Conservation (phyloP, 768 basidiomycete species). For the Porphyrellus cyaneotinctus region DNA sequence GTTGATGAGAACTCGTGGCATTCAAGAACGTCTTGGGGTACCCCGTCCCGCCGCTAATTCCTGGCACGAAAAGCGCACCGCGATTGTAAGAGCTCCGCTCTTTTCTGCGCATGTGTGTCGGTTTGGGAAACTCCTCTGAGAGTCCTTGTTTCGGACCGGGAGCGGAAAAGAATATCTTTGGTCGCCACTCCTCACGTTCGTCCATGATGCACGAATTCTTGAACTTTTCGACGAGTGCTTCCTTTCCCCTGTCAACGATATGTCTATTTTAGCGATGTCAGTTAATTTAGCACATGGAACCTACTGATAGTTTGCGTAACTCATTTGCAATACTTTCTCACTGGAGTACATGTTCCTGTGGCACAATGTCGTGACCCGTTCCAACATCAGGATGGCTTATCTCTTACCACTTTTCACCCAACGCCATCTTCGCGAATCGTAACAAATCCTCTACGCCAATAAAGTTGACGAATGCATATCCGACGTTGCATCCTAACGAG, state of each 20-base stretch:
- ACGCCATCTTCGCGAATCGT: constrained; percentile 63
- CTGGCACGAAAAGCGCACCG: constrained; percentile 64
- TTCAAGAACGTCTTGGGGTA: constrained; percentile 30
- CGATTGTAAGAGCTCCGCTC: constrained; percentile 80
- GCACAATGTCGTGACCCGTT: constrained; percentile 2
- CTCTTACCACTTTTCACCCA: constrained; percentile 78
- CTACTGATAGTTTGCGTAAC: constrained; percentile 89
- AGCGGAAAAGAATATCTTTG: constrained; percentile 78
- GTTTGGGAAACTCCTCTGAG: constrained; percentile 76
- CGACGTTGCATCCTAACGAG: constrained; percentile 64
- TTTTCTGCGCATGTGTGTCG: constrained; percentile 76
- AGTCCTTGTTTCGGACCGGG: constrained; percentile 68
- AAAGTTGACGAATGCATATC: constrained; percentile 89
- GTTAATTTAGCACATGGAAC: constrained; percentile 28
- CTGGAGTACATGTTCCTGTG: constrained; percentile 88
- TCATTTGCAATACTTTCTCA: constrained; percentile 88
- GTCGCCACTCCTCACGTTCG: constrained; percentile 76
- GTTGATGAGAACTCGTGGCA: constrained; percentile 16
- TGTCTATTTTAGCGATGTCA: constrained; percentile 7
- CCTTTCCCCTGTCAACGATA: constrained; percentile 62
- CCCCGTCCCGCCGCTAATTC: constrained; percentile 25
- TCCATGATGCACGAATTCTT: constrained; percentile 91
- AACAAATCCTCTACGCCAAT: constrained; percentile 74
- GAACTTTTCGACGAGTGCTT: constrained; percentile 88
- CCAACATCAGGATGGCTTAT: background rate